Percentiles rank a stretch among this genome's conserved stretches.
These are phyloP conservation scores for Sclerospora graminicola DNA, from an alignment of 352 stramenopile species.

Conservation along the genomic window DNA sequence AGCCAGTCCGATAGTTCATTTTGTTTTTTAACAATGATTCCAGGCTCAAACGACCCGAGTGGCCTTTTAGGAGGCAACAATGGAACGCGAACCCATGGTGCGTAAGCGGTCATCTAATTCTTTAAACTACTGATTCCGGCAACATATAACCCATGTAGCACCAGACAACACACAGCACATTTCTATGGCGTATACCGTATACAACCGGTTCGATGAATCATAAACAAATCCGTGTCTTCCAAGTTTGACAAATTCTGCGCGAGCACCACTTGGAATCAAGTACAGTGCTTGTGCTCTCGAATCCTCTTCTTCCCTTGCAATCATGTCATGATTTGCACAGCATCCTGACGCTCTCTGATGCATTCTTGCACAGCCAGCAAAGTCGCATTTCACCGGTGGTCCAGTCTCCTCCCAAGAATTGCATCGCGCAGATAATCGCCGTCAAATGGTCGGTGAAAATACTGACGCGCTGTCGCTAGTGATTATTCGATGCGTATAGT, in stretches of 20 bases:
- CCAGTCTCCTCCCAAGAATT: conserved; percentile 28
- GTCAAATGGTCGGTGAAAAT: conserved; percentile 83
- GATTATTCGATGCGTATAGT: conserved; percentile 67
- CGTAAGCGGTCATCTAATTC: conserved; percentile 56
- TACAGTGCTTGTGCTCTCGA: conserved; percentile 73
- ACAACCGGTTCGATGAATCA: conserved; percentile 58
- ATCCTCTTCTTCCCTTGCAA: conserved; percentile 72
- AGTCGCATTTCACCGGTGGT: conserved; percentile 37
- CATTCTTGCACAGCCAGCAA: conserved; percentile 40
- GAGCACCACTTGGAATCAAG: conserved; percentile 54
- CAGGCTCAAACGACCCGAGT: conserved; percentile 68
- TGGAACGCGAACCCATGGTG: conserved; percentile 50
- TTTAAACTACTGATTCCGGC: conserved; percentile 80
- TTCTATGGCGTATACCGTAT: conserved; percentile 72
- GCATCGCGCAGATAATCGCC: conserved; percentile 72
- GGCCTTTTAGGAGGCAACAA: conserved; percentile 77
- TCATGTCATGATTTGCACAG: conserved; percentile 67
- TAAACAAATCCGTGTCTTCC: conserved; percentile 67
- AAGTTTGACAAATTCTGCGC: conserved; percentile 70
- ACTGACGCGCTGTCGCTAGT: conserved; percentile 76
- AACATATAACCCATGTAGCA: conserved; percentile 74
- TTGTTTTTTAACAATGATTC: conserved; percentile 71
- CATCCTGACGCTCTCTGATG: conserved; percentile 62
- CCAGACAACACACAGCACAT: conserved; percentile 67
- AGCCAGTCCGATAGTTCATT: conserved; percentile 63